Percentiles rank a stretch among this genome's conserved stretches.
Evolutionary conservation across 345 rosid genomes (phyloP).

Genomic region (Arabidopsis suecica): DNA sequence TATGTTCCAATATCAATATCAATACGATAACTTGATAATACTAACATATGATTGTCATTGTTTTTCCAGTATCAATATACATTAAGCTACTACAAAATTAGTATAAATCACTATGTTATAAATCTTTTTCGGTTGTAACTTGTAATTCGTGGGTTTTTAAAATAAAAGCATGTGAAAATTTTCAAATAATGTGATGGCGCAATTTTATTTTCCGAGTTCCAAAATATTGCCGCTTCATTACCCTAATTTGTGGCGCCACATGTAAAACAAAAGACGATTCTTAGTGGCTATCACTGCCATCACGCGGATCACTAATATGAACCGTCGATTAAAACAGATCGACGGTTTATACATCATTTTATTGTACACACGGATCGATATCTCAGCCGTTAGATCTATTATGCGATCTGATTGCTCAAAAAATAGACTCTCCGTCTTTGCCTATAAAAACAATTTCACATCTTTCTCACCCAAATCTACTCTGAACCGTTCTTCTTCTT

Average conservation of each 20-base stretch:
- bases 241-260: conserved; percentile 13
- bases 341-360: conserved; percentile 15
- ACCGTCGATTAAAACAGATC: conserved; percentile 35
- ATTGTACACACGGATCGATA: conserved; percentile 26
- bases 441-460: conserved; percentile 36
- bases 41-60: too few relatives aligned
- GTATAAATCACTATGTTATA: too few relatives aligned
- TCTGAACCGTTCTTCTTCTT: neutral
- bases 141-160: neutral
- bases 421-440: neutral
- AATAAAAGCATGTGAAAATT: neutral
- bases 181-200: conserved; percentile 26
- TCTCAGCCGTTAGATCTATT: conserved; percentile 36
- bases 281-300: neutral
- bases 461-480: neutral
- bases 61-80: too few relatives aligned
- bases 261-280: neutral
- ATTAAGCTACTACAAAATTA: too few relatives aligned
- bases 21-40: too few relatives aligned
- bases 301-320: neutral
- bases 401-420: neutral
- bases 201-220: neutral
- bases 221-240: conserved; percentile 26
- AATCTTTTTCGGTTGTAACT: neutral
- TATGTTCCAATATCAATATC: too few relatives aligned